A percentile compares a stretch with the other conserved stretches of the same genome.
Evolutionary conservation across 257 asterid species (phyloP).

Genomic region (Solanum sitiens): DNA sequence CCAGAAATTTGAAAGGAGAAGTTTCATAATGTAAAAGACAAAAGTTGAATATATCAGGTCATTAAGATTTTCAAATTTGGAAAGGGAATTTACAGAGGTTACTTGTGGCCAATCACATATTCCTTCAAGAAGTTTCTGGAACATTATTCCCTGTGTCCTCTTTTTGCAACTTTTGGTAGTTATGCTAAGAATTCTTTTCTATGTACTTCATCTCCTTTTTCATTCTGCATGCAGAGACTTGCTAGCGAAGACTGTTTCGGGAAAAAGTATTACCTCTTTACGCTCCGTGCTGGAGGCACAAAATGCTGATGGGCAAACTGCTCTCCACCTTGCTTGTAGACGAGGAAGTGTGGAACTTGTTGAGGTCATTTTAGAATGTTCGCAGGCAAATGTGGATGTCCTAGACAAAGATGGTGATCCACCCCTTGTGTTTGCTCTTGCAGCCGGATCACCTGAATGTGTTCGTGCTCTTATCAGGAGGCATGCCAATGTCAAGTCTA

Average conservation of each 20-base stretch:
- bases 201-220: constrained; percentile 3
- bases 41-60: neutral
- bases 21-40: neutral
- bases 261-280: constrained; percentile 30
- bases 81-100: neutral
- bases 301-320: constrained; percentile 94
- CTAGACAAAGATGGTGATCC: constrained; percentile 98
- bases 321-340: constrained; percentile 96
- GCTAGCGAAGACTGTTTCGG: constrained; percentile 46
- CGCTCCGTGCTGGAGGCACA: constrained; percentile 69
- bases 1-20: neutral
- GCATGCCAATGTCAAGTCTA: constrained; percentile 81
- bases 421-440: constrained; percentile 96
- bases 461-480: constrained; percentile 75
- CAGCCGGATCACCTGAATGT: constrained; percentile 98
- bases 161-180: neutral
- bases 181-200: neutral
- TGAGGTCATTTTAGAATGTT: constrained; percentile 65
- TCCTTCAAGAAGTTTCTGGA: neutral
- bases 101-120: neutral
- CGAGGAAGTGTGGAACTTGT: constrained; percentile 89
- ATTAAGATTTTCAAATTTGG: neutral
- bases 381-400: constrained; percentile 82
- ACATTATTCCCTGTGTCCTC: neutral
- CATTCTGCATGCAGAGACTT: constrained; percentile 45